A percentile compares a stretch with the other conserved stretches of the same genome.
These are phyloP conservation scores for Pythium utonaiense DNA, from an alignment of 352 stramenopile genomes.

Conservation along the genomic window DNA sequence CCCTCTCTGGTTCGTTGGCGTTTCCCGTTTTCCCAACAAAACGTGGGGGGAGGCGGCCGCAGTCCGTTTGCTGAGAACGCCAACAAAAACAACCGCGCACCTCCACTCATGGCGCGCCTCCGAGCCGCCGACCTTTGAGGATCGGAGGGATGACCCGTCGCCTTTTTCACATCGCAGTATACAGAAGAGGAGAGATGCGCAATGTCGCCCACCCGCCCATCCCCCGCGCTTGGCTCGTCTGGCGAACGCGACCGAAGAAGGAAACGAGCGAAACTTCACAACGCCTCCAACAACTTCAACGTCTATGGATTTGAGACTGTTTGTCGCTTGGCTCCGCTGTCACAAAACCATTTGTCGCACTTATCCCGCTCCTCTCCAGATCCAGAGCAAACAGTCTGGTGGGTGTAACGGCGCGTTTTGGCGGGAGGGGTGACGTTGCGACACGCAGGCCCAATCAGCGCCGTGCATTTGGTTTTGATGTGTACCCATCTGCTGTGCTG, in stretches of 20 bases:
- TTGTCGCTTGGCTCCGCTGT: conserved; percentile 8
- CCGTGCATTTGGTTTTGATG: too few species aligned
- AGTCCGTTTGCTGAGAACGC: not conserved
- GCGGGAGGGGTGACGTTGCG: conserved; percentile 9
- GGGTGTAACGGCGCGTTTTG: not conserved
- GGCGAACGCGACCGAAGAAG: conserved; percentile 7
- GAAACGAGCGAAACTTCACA: conserved; percentile 22
- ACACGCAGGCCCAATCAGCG: too few species aligned
- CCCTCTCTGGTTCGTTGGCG: conserved; percentile 1
- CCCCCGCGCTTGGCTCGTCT: conserved; percentile 25
- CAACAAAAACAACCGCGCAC: conserved; percentile 6
- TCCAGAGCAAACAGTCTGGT: not conserved
- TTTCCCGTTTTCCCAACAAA: conserved; percentile 21
- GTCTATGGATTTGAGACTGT: conserved; percentile 19
- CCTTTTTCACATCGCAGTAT: not conserved
- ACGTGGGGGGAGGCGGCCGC: not conserved
- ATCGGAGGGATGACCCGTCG: conserved; percentile 16
- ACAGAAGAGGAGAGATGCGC: not conserved
- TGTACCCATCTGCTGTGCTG: not conserved
- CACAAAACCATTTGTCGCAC: conserved; percentile 1
- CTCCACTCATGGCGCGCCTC: conserved; percentile 15
- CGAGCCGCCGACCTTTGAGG: conserved; percentile 15
- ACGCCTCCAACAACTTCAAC: conserved; percentile 31
- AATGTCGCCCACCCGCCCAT: conserved; percentile 15
- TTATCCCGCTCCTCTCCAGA: not conserved